Evolutionary conservation across 257 asterid genomes (phyloP).

Genomic region (Solanum sitiens): DNA sequence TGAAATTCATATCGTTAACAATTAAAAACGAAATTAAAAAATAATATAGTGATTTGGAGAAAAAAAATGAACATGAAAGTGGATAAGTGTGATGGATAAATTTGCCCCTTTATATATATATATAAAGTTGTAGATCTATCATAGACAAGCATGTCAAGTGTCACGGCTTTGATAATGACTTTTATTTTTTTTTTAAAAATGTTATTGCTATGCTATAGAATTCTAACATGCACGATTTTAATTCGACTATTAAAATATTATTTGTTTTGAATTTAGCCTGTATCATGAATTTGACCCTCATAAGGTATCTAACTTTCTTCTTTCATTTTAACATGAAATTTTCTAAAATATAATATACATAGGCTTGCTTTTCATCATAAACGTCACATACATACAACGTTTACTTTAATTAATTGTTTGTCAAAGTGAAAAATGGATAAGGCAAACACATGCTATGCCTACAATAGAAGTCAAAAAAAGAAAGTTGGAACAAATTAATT

Average conservation of each 20-base stretch:
- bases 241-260: no score
- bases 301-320: no score
- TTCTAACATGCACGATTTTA: neutral
- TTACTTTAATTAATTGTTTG: neutral
- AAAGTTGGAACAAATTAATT: neutral
- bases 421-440: neutral
- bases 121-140: neutral
- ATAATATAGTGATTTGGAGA: neutral
- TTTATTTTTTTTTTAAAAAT: no score
- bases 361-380: no score
- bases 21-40: neutral
- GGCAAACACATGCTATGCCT: neutral
- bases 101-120: conserved; percentile 9
- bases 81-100: conserved; percentile 40
- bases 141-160: conserved; percentile 15
- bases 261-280: no score
- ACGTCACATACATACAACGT: neutral
- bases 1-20: no score
- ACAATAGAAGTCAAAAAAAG: neutral
- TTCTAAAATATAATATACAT: neutral
- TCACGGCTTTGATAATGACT: conserved; percentile 25
- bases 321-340: no score
- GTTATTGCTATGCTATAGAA: neutral
- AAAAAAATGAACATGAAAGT: neutral
- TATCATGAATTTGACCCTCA: no score